Evolutionary conservation across 2,329 filamentous ascomycete genomes (phyloP).

Genomic region (Calonectria multiphialidica): DNA sequence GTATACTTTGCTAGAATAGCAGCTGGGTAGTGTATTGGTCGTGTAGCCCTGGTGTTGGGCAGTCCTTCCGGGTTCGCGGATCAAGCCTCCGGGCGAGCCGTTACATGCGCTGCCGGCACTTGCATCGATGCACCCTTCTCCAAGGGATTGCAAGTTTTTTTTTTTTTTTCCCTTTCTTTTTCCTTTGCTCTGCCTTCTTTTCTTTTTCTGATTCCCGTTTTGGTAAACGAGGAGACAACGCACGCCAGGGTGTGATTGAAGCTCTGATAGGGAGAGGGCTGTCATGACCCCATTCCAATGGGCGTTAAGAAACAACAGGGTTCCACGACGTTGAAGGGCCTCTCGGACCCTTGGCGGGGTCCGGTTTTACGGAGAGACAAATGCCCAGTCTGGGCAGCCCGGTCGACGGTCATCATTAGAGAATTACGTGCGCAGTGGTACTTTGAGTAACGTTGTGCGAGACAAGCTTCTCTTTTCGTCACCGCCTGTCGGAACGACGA

Average conservation of each 20-base stretch:
- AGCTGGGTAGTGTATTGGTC: neutral
- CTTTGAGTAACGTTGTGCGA: slow-evolving; percentile 3
- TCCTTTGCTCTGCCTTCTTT: neutral
- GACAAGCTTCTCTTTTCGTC: neutral
- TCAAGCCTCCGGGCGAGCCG: slow-evolving; percentile 12
- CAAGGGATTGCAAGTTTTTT: neutral
- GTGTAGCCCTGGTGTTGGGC: slow-evolving; percentile 4
- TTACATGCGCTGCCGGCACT: slow-evolving; percentile 22
- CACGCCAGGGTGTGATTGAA: slow-evolving; percentile 4
- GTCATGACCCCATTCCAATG: slow-evolving; percentile 1
- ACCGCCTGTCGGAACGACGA: slow-evolving; percentile 5
- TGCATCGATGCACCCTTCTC: slow-evolving; percentile 8
- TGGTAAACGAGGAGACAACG: neutral
- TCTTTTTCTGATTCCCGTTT: neutral
- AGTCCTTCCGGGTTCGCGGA: slow-evolving; percentile 17
- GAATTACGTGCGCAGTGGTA: neutral
- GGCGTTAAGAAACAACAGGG: neutral
- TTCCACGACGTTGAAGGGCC: neutral
- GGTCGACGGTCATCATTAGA: slow-evolving; percentile 3
- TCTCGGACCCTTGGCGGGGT: neutral
- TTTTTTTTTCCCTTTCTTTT: neutral
- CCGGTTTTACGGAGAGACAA: neutral
- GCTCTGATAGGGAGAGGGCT: neutral
- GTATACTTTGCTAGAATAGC: neutral
- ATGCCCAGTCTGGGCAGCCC: neutral